Percentiles rank a stretch among this genome's conserved stretches.
phyloP scores from a whole-genome alignment of 1,284 basidiomycete genomes.

The Rhodotorula sp. region DNA sequence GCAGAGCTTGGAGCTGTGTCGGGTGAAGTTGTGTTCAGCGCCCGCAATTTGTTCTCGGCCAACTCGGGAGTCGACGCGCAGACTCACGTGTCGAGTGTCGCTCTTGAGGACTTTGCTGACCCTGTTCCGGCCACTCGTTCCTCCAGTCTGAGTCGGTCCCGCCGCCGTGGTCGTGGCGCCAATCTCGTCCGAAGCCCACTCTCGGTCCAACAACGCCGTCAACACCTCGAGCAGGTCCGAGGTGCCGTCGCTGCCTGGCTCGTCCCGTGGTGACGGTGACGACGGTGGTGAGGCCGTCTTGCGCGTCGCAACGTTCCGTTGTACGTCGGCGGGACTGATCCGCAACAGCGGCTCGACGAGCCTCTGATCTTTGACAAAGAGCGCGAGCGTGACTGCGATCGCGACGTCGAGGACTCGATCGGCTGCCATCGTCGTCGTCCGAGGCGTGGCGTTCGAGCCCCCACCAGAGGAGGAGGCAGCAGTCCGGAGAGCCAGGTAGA shows the following conservation, averaged over 20 bases:
- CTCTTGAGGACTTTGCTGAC: conserved; percentile 2
- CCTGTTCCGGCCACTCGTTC: background rate
- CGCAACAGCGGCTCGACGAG: conserved; percentile 35
- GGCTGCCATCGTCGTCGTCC: background rate
- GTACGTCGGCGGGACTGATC: conserved; percentile 14
- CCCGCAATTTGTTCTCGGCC: background rate
- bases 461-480: background rate
- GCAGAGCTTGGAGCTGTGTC: conserved; percentile 20
- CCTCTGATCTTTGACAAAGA: conserved; percentile 30
- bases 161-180: background rate
- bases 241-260: background rate
- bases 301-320: background rate
- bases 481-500: conserved; percentile 24
- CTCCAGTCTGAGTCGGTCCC: background rate
- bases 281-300: background rate
- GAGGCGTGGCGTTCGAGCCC: too few relatives aligned
- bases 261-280: too few relatives aligned
- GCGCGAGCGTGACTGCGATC: conserved; percentile 23
- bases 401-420: conserved; percentile 27
- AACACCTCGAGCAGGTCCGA: conserved; percentile 30
- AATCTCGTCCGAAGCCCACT: conserved; percentile 16
- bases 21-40: background rate
- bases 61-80: too few relatives aligned
- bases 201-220: background rate
- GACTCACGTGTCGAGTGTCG: conserved; percentile 12